Evolutionary conservation across 768 basidiomycete species (phyloP), one percentile per base, ranked within the genome.

Genomic region (Psilocybe tampanensis): DNA sequence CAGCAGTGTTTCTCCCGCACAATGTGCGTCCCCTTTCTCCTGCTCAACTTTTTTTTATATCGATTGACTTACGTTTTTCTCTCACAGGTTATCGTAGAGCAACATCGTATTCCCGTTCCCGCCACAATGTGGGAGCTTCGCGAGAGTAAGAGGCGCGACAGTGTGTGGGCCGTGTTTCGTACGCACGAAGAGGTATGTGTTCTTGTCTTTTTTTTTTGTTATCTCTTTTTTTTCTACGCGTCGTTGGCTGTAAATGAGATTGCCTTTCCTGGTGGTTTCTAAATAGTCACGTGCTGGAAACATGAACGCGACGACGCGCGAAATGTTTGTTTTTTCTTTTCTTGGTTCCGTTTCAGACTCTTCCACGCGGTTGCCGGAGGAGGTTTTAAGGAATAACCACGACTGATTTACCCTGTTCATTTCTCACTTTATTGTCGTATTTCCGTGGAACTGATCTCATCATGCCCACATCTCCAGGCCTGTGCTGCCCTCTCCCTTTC

Each of bases 181-280:
- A 78, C 80, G 0, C 87, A 88, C 60, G 80, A 82, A 65, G 84
- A 88, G 75, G 86, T 88, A 58, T 64, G 86, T 70, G 52, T 24
- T 47, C n/a, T n/a, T n/a, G n/a, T n/a, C n/a, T 60, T 33, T 24
- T 18, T 33, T 33, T 33, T 33, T 32, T 8, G 6, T 13, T n/a
- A 5, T 15, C 49, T 53, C 34, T 47, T 22, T 51, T 54, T 19
- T 26, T 24, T 21, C 23, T 29, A 39, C 29, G 48, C 32, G 48
- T 36, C 22, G 32, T 21, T n/a, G 19, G 19, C 9, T 15, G 17
- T 39, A 39, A 56, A 50, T 56, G 42, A 56, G 54, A 13, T 55
- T 55, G 44, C 54, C 53, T 44, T n/a, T 44, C 44, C 22, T 33
- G 47, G 44, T 45, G 22, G 5, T 24, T 13, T 24, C 13, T 2